Base-by-base conservation (phyloP, 164 flowering plant genomes). In the Stephania yunnanensis region DNA sequence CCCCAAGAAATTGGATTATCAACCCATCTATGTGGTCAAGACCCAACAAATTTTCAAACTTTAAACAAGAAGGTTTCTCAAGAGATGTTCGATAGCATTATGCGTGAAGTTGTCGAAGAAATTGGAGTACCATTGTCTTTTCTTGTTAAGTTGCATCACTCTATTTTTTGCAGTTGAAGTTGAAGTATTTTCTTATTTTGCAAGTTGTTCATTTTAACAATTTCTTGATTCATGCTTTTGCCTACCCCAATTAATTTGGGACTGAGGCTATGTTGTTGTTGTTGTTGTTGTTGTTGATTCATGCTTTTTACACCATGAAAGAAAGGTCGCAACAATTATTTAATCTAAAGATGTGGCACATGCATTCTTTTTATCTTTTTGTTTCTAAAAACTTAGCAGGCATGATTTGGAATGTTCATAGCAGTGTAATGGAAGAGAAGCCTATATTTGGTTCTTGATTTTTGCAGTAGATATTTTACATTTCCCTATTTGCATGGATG, bases 51-150 rank as follows among this genome's bases (percentile, higher is more conserved):
- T 31, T 10, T 75, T 70, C 82, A 82, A 66, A 52, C 66, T 46
- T 55, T 89, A 45, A 87, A 87, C 46, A 70, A 63, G 61, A 92
- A 81, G 76, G 83, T 89, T 82, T 85, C 97, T 74, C 84, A 89
- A 78, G 99, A 96, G 82, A 94, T 94, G 98, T 96, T 91, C 86
- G 95, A 92, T 81, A 92, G 97, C 78, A 96, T 96, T 75, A 81
- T 85, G 71, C 95, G 97, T 76, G 99, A 96, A 88, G 99, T 94
- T 31, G 93, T 91, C 73, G 99, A 96, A 89, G 99, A 96, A 86
- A 89, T 90, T 81, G 99, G 99, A 79, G 95, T 91, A 46, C 94
- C 98, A 42, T 80, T 83, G 6, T 20, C 79, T 64, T 81, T 88
- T 75, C 94, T 96, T 12, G 97, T 95, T 77, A 83, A 80, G 88